These are phyloP conservation scores for Ormosia emarginata DNA, from an alignment of 306 rosid species.

Conservation along the genomic window DNA sequence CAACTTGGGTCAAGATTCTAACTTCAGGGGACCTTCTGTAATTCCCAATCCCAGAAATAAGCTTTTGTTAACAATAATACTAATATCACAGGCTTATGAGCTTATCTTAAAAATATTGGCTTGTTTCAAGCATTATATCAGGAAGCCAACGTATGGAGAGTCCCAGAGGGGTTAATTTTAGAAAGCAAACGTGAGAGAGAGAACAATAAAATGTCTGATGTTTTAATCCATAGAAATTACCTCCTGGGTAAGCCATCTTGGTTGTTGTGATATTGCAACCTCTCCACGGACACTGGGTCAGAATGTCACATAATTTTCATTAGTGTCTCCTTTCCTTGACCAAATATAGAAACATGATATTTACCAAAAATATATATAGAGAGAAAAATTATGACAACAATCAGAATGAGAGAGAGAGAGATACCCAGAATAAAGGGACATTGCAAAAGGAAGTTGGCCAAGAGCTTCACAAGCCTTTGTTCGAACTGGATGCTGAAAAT, in stretches of 20 bases:
- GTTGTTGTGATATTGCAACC: conserved; percentile 67
- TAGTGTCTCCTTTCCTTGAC: not conserved
- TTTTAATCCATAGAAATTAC: conserved; percentile 29
- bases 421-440: conserved; percentile 60
- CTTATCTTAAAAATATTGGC: not conserved
- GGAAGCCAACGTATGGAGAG: not conserved
- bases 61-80: not conserved
- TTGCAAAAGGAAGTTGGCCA: conserved; percentile 56
- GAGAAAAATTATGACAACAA: not conserved
- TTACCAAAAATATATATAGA: not conserved
- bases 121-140: not conserved
- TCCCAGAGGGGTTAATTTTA: not conserved
- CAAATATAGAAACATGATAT: not conserved
- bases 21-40: not conserved
- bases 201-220: conserved; percentile 26
- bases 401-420: not conserved
- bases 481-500: conserved; percentile 46
- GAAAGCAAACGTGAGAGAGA: not conserved
- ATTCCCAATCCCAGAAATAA: not conserved
- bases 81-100: not conserved
- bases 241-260: conserved; percentile 58
- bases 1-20: not conserved
- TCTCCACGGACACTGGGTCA: conserved; percentile 65
- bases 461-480: conserved; percentile 74
- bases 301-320: not conserved